Percentiles rank a stretch among this genome's conserved stretches.
Evolutionary conservation across 352 stramenopile species (phyloP).

Genomic region (Pythium volutum): DNA sequence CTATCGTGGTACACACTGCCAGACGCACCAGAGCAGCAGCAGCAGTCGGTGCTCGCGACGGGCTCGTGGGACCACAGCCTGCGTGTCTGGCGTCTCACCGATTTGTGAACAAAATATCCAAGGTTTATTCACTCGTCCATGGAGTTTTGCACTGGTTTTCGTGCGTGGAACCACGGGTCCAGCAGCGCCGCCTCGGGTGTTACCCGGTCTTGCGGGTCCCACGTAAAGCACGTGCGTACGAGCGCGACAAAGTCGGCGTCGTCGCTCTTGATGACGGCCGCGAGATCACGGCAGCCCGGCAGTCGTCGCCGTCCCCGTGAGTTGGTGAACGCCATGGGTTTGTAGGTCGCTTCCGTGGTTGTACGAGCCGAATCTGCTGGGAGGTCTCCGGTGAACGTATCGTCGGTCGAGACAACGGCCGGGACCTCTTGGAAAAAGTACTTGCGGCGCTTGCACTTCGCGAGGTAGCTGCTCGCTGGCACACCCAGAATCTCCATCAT

Average conservation of each 20-base stretch:
- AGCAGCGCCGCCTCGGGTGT: conserved; percentile 51
- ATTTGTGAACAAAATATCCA: no score
- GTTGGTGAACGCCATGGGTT: conserved; percentile 53
- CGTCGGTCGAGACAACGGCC: background rate
- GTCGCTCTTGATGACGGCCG: conserved; percentile 35
- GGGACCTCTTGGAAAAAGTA: conserved; percentile 59
- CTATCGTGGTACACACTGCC: conserved; percentile 48
- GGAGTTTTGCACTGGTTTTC: background rate
- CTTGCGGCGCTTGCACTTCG: conserved; percentile 47
- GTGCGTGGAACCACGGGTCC: conserved; percentile 58
- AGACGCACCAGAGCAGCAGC: background rate
- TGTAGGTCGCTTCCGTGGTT: conserved; percentile 20
- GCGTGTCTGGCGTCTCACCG: conserved; percentile 32
- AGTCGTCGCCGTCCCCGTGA: conserved; percentile 52
- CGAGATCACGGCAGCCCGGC: conserved; percentile 38
- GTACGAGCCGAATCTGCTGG: background rate
- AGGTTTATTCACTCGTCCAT: no score
- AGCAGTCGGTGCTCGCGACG: conserved; percentile 33
- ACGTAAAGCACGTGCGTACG: conserved; percentile 60
- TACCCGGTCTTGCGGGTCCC: conserved; percentile 57
- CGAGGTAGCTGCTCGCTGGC: conserved; percentile 43
- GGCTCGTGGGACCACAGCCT: conserved; percentile 70
- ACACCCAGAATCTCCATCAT: conserved; percentile 80
- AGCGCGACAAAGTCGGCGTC: conserved; percentile 61
- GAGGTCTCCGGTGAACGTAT: background rate